phyloP scores from a whole-genome alignment of 495 filamentous ascomycete genomes.

The Aspergillus biplanus region DNA sequence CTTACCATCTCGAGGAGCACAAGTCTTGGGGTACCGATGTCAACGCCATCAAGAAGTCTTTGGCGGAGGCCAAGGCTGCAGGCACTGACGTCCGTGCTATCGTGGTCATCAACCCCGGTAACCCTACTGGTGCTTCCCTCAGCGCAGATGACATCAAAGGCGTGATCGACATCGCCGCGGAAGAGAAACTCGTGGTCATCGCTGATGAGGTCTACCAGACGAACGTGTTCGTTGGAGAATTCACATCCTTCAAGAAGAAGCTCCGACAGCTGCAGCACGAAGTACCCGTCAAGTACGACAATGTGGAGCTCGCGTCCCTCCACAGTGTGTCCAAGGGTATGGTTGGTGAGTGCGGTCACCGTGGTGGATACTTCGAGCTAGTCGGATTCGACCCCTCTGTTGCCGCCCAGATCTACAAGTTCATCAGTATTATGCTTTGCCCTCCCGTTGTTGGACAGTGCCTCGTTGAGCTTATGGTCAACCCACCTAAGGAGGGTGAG shows the following conservation, averaged over 20 bases:
- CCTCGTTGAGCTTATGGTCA: constrained; percentile 94
- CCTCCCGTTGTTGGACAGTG: constrained; percentile 95
- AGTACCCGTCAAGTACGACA: constrained; percentile 72
- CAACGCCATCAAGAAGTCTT: constrained; percentile 67
- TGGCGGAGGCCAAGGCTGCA: constrained; percentile 69
- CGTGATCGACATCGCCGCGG: constrained; percentile 81
- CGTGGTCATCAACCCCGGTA: constrained; percentile 97
- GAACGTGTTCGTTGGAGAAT: constrained; percentile 92
- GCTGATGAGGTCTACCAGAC: constrained; percentile 99
- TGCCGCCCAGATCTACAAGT: constrained; percentile 95
- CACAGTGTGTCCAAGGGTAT: constrained; percentile 94
- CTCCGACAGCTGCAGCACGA: constrained; percentile 83
- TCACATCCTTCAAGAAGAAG: constrained; percentile 91
- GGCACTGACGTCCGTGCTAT: constrained; percentile 88
- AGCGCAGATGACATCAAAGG: constrained; percentile 73
- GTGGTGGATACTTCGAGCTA: constrained; percentile 96
- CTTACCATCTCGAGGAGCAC: constrained; percentile 88
- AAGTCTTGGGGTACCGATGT: constrained; percentile 87
- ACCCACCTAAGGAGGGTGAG: constrained; percentile 82
- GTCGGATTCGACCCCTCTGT: constrained; percentile 85
- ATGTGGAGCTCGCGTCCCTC: constrained; percentile 83
- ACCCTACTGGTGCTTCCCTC: constrained; percentile 91
- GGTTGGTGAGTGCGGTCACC: constrained; percentile 97
- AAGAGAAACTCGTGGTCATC: constrained; percentile 84
- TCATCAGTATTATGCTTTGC: constrained; percentile 93